These are phyloP conservation scores for Pseudozyma tsukubaensis DNA, from an alignment of 1,284 basidiomycete species.

Conservation along the genomic window DNA sequence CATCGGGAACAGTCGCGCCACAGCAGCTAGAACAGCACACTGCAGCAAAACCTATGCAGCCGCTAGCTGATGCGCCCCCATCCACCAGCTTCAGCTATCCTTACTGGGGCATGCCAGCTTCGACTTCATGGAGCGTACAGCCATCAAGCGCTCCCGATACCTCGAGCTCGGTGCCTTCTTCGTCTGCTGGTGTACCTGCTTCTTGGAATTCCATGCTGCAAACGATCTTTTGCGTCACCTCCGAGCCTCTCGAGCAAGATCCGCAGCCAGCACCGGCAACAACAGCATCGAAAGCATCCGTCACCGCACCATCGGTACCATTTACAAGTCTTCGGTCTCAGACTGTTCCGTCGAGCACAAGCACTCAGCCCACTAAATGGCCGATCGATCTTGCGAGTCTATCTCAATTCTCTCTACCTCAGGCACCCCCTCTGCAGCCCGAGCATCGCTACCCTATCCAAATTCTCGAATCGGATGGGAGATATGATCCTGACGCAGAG, in stretches of 20 bases:
- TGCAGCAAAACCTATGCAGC: neutral
- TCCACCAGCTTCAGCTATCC: constrained; percentile 1
- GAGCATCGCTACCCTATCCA: constrained; percentile 27
- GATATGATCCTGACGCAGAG: constrained; percentile 19
- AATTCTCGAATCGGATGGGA: constrained; percentile 14
- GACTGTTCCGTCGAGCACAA: neutral
- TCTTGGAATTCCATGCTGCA: neutral
- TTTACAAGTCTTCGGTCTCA: neutral
- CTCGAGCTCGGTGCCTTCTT: no score
- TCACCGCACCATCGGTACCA: no score
- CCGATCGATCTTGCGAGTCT: constrained; percentile 8
- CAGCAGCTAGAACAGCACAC: no score
- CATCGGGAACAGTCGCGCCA: no score
- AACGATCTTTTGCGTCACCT: constrained; percentile 1
- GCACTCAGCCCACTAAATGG: neutral
- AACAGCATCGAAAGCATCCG: neutral
- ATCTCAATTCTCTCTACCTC: constrained; percentile 16
- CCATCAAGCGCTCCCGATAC: no score
- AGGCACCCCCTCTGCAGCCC: constrained; percentile 35
- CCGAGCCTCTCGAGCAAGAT: neutral
- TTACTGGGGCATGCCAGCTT: neutral
- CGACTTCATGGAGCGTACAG: neutral
- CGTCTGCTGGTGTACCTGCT: neutral
- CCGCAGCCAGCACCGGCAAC: neutral
- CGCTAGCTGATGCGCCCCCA: neutral